These are phyloP conservation scores for Melaleuca quinquenervia DNA, from an alignment of 345 rosid species.

Conservation along the genomic window DNA sequence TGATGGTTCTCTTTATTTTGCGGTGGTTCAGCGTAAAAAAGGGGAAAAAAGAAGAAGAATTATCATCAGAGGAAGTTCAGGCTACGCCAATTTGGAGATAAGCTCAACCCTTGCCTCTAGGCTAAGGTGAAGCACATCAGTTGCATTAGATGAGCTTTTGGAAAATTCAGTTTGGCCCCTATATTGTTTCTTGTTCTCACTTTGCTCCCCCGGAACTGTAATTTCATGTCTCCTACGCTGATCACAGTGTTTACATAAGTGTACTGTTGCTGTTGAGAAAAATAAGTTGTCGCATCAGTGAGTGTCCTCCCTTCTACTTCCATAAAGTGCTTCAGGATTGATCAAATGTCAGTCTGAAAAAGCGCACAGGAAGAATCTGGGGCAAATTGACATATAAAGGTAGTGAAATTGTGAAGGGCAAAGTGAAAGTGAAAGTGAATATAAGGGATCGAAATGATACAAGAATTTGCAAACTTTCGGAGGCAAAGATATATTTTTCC, in stretches of 20 bases:
- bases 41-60: accelerated
- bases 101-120: neutral
- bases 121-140: neutral
- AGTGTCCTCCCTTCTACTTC: neutral
- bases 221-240: neutral
- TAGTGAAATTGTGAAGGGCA: neutral
- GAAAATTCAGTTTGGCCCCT: neutral
- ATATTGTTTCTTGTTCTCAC: neutral
- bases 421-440: neutral
- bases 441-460: neutral
- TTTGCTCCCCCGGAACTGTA: neutral
- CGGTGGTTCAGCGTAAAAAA: neutral
- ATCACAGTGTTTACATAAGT: neutral
- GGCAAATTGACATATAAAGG: neutral
- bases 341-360: neutral
- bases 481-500: neutral
- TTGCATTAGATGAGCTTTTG: neutral
- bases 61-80: neutral
- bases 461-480: neutral
- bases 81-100: no score
- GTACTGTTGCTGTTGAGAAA: neutral
- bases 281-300: neutral
- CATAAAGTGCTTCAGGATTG: neutral
- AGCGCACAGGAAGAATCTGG: neutral
- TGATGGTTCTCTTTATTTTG: neutral